These are phyloP conservation scores for Hortaea sp. DNA, from an alignment of 2,329 filamentous ascomycete genomes.

Conservation along the genomic window DNA sequence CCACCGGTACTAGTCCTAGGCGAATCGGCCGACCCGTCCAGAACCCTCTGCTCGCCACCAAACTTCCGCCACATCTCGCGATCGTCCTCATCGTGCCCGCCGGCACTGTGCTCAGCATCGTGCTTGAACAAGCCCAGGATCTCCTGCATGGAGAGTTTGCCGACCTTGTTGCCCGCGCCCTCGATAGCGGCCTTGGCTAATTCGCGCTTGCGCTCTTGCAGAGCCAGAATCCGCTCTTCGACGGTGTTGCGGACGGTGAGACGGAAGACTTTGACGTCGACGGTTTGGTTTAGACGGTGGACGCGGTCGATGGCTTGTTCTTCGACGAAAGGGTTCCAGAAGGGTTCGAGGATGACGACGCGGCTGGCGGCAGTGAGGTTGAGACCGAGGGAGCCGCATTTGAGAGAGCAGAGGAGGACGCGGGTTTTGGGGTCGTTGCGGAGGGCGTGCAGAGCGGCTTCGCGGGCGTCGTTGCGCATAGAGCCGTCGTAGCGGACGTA, in stretches of 20 bases:
- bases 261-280: constrained; percentile 91
- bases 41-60: constrained; percentile 25
- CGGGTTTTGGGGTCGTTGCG: constrained; percentile 65
- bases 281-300: constrained; percentile 92
- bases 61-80: constrained; percentile 29
- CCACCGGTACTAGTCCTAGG: too few relatives aligned
- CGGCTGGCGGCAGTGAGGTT: constrained; percentile 90
- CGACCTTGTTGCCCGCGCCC: constrained; percentile 51
- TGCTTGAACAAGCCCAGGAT: constrained; percentile 82
- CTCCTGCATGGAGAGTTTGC: constrained; percentile 85
- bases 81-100: constrained; percentile 26
- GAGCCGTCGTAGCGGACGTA: constrained; percentile 88
- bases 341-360: constrained; percentile 91
- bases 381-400: constrained; percentile 84
- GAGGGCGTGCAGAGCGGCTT: constrained; percentile 70
- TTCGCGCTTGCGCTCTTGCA: constrained; percentile 88
- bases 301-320: constrained; percentile 98
- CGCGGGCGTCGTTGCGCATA: constrained; percentile 88
- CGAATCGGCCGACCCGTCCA: constrained; percentile 14
- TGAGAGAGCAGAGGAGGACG: constrained; percentile 83
- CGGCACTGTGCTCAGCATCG: constrained; percentile 38
- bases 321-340: constrained; percentile 97
- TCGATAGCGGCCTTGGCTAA: constrained; percentile 90
- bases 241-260: constrained; percentile 79
- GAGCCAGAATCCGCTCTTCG: constrained; percentile 85